phyloP scores from a whole-genome alignment of 1,139 yeast species.

The Blastobotrys elegans region DNA sequence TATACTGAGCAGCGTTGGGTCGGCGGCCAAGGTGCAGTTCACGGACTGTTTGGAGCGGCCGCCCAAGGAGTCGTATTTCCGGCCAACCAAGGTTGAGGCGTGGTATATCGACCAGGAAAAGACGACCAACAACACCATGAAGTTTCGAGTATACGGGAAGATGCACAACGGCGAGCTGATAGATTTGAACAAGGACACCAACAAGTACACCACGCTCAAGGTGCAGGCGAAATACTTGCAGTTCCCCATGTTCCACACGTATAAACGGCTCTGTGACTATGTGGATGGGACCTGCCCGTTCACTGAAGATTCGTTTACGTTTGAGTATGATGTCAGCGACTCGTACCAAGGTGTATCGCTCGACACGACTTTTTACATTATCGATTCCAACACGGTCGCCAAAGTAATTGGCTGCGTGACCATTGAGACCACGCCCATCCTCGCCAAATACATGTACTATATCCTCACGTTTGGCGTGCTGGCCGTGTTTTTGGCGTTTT shows the following conservation, averaged over 20 bases:
- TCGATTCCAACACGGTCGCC: slow-evolving; percentile 38
- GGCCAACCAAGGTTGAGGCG: slow-evolving; percentile 13
- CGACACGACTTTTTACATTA: slow-evolving; percentile 28
- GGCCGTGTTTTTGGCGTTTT: slow-evolving; percentile 41
- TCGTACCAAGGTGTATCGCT: slow-evolving; percentile 31
- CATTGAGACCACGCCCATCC: slow-evolving; percentile 48
- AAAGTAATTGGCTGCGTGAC: slow-evolving; percentile 45
- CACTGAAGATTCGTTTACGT: slow-evolving; percentile 22
- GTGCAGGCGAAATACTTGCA: slow-evolving; percentile 12
- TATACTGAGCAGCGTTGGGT: not conserved
- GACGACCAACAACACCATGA: slow-evolving; percentile 14
- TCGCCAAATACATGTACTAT: slow-evolving; percentile 39
- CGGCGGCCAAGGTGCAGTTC: slow-evolving; percentile 9
- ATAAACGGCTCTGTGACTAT: slow-evolving; percentile 29
- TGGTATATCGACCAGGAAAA: slow-evolving; percentile 9
- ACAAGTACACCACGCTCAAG: slow-evolving; percentile 19
- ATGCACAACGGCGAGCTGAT: slow-evolving; percentile 25
- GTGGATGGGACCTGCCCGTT: slow-evolving; percentile 30
- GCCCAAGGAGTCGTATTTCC: slow-evolving; percentile 10
- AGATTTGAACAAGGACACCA: slow-evolving; percentile 27
- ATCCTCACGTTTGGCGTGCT: slow-evolving; percentile 43
- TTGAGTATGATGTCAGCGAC: slow-evolving; percentile 23
- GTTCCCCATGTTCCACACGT: slow-evolving; percentile 20
- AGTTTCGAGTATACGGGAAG: slow-evolving; percentile 23
- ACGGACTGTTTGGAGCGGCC: slow-evolving; percentile 12